phyloP scores from a whole-genome alignment of 1,139 yeast species.

The Lodderomyces orthopsilosis region DNA sequence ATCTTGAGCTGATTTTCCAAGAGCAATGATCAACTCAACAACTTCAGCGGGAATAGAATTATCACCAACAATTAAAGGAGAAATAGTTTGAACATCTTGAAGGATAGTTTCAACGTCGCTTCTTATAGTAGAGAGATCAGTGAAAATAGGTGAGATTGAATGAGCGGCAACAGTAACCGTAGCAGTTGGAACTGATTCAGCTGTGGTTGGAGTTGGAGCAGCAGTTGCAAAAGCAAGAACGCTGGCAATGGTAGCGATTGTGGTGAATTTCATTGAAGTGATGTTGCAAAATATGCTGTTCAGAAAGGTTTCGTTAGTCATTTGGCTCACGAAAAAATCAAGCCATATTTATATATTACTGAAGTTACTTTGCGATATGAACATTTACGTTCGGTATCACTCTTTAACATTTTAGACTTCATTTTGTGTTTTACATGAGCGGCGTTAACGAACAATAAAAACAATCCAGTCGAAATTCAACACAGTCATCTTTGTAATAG shows the following conservation, averaged over 20 bases:
- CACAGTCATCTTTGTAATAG: no score
- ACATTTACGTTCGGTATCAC: no score
- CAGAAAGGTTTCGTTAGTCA: no score
- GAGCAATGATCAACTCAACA: not conserved
- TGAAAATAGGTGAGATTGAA: not conserved
- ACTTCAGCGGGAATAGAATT: not conserved
- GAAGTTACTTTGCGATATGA: no score
- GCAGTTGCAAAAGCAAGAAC: not conserved
- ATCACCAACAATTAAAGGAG: not conserved
- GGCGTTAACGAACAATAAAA: no score
- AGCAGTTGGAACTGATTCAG: not conserved
- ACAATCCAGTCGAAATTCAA: no score
- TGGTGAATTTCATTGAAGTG: conserved; percentile 2
- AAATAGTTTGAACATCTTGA: not conserved
- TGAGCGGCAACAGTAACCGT: not conserved
- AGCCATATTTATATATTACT: no score
- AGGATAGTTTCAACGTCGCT: not conserved
- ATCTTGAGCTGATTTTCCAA: not conserved
- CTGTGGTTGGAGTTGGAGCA: not conserved
- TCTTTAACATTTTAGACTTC: no score
- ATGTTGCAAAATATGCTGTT: no score
- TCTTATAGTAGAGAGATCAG: not conserved
- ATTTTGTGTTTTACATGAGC: no score
- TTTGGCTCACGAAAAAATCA: no score
- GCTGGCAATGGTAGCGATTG: not conserved